A percentile compares a stretch with the other conserved stretches of the same genome.
phyloP scores from a whole-genome alignment of 139 green algal species.

The Chlamydomonas asymmetrica region DNA sequence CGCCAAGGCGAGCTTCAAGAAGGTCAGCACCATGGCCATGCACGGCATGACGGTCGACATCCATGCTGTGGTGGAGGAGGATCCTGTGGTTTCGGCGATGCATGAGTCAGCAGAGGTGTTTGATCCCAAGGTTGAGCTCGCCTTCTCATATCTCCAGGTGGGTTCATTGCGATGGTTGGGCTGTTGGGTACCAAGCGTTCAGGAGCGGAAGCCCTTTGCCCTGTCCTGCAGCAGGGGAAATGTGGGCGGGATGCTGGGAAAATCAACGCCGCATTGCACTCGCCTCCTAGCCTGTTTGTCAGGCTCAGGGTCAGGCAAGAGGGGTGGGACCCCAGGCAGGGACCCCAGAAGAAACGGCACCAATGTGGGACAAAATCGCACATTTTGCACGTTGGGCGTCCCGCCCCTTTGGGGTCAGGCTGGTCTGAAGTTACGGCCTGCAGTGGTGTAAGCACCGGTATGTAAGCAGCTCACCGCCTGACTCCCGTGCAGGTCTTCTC shows the following conservation, averaged over 20 bases:
- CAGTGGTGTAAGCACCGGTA: neutral
- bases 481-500: conserved; percentile 52
- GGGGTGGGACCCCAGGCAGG: too few relatives aligned
- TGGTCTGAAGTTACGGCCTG: neutral
- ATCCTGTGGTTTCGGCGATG: conserved; percentile 45
- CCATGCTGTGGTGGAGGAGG: conserved; percentile 50
- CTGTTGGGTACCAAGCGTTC: too few relatives aligned
- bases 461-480: neutral
- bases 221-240: too few relatives aligned
- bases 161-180: neutral
- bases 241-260: too few relatives aligned
- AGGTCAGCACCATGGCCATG: conserved; percentile 27
- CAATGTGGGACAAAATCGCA: too few relatives aligned
- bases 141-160: conserved; percentile 67
- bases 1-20: conserved; percentile 6
- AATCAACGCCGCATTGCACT: too few relatives aligned
- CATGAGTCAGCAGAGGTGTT: conserved; percentile 60
- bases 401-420: neutral
- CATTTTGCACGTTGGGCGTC: neutral
- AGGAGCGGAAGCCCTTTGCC: too few relatives aligned
- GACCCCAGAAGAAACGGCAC: too few relatives aligned
- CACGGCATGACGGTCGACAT: conserved; percentile 51
- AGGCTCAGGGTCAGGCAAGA: too few relatives aligned
- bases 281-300: too few relatives aligned
- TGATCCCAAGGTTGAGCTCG: conserved; percentile 56